These are phyloP conservation scores for Cicer cuneatum DNA, from an alignment of 306 rosid genomes.

Conservation along the genomic window DNA sequence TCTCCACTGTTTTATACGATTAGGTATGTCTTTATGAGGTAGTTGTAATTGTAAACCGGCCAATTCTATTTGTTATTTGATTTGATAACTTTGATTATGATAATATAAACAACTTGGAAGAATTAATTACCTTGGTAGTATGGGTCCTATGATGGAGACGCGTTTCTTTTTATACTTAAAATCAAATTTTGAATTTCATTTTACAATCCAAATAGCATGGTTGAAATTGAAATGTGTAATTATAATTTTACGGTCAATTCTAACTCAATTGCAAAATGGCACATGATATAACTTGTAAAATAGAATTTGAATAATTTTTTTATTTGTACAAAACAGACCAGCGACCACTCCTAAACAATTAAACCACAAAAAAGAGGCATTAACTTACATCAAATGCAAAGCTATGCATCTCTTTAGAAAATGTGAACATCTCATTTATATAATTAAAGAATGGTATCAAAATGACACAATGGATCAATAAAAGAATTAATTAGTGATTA, in stretches of 20 bases:
- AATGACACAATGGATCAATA: neutral
- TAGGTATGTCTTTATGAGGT: too few relatives aligned
- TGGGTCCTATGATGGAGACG: too few relatives aligned
- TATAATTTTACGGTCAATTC: neutral
- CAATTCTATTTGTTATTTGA: too few relatives aligned
- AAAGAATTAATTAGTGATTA: neutral
- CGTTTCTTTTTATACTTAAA: too few relatives aligned
- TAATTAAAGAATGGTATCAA: slow-evolving; percentile 10
- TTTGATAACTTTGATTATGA: too few relatives aligned
- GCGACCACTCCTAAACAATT: slow-evolving; percentile 12
- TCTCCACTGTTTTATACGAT: too few relatives aligned
- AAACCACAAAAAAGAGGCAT: slow-evolving; percentile 13
- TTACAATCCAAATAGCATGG: neutral
- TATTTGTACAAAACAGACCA: neutral
- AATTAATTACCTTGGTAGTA: too few relatives aligned
- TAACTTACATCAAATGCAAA: neutral
- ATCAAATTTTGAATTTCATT: neutral
- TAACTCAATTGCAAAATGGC: neutral
- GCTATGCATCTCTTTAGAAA: neutral
- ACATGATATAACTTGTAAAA: neutral
- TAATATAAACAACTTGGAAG: too few relatives aligned
- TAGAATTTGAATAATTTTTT: neutral
- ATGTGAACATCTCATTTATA: neutral
- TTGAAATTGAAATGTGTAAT: neutral
- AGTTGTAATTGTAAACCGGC: too few relatives aligned